These are phyloP conservation scores for Trichoderma sp. DNA, from an alignment of 2,329 filamentous ascomycete genomes.

Conservation along the genomic window DNA sequence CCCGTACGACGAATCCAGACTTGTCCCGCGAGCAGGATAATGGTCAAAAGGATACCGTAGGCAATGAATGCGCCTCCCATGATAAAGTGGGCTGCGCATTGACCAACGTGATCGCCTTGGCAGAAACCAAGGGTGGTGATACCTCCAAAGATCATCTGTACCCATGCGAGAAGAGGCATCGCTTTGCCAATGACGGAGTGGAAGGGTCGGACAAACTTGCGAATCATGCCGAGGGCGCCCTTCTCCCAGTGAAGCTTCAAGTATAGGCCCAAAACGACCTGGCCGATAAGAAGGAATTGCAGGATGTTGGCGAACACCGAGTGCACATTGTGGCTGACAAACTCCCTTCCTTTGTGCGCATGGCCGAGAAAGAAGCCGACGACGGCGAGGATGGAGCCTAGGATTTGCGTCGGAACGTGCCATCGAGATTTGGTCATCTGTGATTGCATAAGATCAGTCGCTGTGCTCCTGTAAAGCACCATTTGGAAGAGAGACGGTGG, in stretches of 20 bases:
- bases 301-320: constrained; percentile 74
- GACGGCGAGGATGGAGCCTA: constrained; percentile 72
- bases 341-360: constrained; percentile 83
- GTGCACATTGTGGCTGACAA: constrained; percentile 72
- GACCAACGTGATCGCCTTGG: constrained; percentile 82
- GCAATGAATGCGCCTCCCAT: constrained; percentile 97
- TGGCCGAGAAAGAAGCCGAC: constrained; percentile 90
- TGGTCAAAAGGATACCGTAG: constrained; percentile 83
- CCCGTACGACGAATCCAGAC: constrained; percentile 78
- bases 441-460: constrained; percentile 12
- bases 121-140: constrained; percentile 93
- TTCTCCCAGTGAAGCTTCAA: constrained; percentile 84
- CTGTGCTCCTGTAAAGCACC: background rate
- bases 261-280: constrained; percentile 80
- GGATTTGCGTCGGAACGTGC: constrained; percentile 85
- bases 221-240: constrained; percentile 75
- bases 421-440: constrained; percentile 86
- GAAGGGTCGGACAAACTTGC: constrained; percentile 65
- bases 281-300: constrained; percentile 73
- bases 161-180: constrained; percentile 84
- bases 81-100: constrained; percentile 95
- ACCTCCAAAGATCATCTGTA: constrained; percentile 93
- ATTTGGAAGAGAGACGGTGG: background rate
- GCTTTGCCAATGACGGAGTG: constrained; percentile 84
- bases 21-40: constrained; percentile 85